Base-by-base conservation (phyloP, 1,139 yeast species). In the Pichia terricola region DNA sequence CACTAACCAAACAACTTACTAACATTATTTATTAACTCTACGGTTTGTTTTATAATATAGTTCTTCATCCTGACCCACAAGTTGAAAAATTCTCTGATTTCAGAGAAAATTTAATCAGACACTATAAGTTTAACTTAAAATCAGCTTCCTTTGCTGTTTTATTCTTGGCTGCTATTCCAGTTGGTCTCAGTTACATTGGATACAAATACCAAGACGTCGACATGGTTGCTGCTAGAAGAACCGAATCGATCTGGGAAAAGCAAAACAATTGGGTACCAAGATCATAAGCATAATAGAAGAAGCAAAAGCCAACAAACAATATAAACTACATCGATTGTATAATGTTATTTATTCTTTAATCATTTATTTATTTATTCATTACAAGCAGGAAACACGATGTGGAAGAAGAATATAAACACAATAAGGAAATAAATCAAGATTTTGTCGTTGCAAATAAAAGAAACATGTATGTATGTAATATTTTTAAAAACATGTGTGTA, bases 141-240 rank as follows among this genome's bases (percentile, higher is more conserved):
- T 60, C 65, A n/a, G 59, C 61, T 5, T 50, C 54, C 10, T 46
- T 53, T 36, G 64, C 62, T 4, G 36, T 61, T 7, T 41, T 62
- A 10, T 62, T 60, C 51, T 51, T 63, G 45, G 62, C 60, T 34
- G 57, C 53, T 8, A 54, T 63, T 32, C 68, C 68, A 9, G 61
- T 60, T 34, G 56, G 57, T 9, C 50, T 64, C 31, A 52, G 58
- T 5, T 64, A 62, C 43, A 47, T 57, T 35, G 62, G 62, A 22
- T 61, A 60, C 43, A 57, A 59, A 39, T 58, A 56, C 35, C 65
- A 62, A 45, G 52, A 54, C 25, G 30, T 56, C 5, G 50, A 54
- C 36, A 27, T 50, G 5, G 48, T 52, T 26, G 60, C 59, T 31
- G 55, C 55, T 34, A 56, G 58, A 47, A 60, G 67, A 53, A 57